Conservation (phyloP, 116 monocot genomes). For the Cymodocea nodosa region DNA sequence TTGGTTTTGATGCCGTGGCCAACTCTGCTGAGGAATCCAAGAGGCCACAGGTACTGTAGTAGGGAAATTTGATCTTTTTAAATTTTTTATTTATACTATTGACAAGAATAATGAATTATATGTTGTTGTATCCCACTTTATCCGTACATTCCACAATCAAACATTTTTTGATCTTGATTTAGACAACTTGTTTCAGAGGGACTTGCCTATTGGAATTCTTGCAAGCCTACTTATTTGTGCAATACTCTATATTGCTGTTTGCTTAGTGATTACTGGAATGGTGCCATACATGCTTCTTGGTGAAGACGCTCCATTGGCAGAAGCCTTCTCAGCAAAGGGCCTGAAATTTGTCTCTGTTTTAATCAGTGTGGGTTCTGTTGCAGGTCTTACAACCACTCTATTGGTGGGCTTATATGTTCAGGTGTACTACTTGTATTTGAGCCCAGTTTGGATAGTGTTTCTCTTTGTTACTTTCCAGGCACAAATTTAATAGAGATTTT, state of each 20-base stretch:
- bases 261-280: conserved; percentile 97
- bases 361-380: conserved; percentile 91
- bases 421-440: conserved; percentile 21
- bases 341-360: conserved; percentile 72
- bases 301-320: conserved; percentile 92
- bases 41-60: conserved; percentile 63
- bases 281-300: conserved; percentile 72
- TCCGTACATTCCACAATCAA: not conserved
- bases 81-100: no score
- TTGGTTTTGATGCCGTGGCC: conserved; percentile 98
- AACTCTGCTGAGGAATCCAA: conserved; percentile 97
- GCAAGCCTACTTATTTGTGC: conserved; percentile 77
- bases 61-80: not conserved
- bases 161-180: not conserved
- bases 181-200: conserved; percentile 46
- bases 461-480: not conserved
- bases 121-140: no score
- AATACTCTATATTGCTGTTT: conserved; percentile 64
- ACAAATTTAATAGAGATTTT: not conserved
- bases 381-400: conserved; percentile 90
- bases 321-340: conserved; percentile 86
- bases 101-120: no score
- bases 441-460: not conserved
- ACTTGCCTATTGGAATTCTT: conserved; percentile 92
- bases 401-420: conserved; percentile 95